These are phyloP conservation scores for Mercurialis annua DNA, from an alignment of 345 rosid species.

Conservation along the genomic window DNA sequence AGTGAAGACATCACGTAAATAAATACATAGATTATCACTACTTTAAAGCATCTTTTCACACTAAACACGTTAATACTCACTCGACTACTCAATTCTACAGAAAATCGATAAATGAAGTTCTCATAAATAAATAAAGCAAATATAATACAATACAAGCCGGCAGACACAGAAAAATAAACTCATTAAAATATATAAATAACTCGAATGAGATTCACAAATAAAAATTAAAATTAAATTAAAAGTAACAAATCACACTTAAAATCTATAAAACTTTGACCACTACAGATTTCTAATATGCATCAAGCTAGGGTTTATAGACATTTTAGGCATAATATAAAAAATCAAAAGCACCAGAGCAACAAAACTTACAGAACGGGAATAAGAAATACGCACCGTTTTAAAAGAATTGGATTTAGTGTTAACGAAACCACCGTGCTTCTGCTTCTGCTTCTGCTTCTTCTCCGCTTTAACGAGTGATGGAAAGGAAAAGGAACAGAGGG, in stretches of 20 bases:
- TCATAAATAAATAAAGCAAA: no score
- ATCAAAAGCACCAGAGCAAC: no score
- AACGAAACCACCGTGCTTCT: not conserved
- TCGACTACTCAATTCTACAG: not conserved
- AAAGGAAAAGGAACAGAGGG: not conserved
- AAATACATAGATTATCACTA: not conserved
- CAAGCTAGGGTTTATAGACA: constrained; percentile 19
- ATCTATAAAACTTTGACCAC: not conserved
- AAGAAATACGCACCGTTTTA: not conserved
- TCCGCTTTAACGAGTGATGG: not conserved
- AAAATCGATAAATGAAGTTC: not conserved
- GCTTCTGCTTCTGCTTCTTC: not conserved
- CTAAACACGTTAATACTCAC: not conserved
- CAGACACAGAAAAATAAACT: no score
- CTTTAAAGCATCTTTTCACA: not conserved
- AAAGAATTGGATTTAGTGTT: not conserved
- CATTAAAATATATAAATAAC: no score
- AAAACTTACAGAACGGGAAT: not conserved
- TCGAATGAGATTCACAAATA: not conserved
- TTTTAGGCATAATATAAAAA: not conserved
- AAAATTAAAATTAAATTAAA: not conserved
- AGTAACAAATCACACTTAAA: not conserved
- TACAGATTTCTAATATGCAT: not conserved
- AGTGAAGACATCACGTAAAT: not conserved
- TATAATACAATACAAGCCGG: no score